Evolutionary conservation across 257 asterid genomes (phyloP).

Genomic region (Paulownia fortunei): DNA sequence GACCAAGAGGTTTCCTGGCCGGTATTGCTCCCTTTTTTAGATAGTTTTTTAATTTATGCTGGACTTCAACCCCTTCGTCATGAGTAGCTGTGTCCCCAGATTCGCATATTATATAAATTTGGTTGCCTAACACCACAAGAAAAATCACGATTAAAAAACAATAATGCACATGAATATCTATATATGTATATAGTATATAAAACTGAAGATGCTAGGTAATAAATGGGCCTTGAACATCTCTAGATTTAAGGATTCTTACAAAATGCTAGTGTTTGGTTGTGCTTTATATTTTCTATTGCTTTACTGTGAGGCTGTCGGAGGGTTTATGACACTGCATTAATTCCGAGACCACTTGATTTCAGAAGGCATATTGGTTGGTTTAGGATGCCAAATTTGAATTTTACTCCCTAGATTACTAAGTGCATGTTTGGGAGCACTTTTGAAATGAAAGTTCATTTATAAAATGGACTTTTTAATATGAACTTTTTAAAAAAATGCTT

Average conservation of each 20-base stretch:
- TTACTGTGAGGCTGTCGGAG: neutral
- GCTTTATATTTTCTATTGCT: neutral
- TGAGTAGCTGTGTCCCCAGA: neutral
- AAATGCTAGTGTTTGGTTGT: neutral
- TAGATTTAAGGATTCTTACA: neutral
- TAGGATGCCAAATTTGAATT: neutral
- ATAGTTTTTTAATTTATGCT: neutral
- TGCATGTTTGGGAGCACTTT: no score
- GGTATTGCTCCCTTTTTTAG: neutral
- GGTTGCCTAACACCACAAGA: neutral
- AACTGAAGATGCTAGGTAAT: neutral
- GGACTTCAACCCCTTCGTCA: neutral
- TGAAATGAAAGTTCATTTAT: no score
- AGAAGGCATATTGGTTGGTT: neutral
- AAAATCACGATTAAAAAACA: neutral
- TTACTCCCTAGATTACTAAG: neutral
- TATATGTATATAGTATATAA: neutral
- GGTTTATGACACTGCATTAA: neutral
- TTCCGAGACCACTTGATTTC: neutral
- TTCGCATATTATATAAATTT: neutral
- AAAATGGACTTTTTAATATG: no score
- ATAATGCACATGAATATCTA: neutral
- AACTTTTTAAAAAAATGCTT: no score
- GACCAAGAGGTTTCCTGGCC: neutral
- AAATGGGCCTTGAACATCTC: neutral